Percentiles rank a stretch among this genome's conserved stretches.
These are phyloP conservation scores for Starmerella bombicola DNA, from an alignment of 805 yeast species.

Conservation along the genomic window DNA sequence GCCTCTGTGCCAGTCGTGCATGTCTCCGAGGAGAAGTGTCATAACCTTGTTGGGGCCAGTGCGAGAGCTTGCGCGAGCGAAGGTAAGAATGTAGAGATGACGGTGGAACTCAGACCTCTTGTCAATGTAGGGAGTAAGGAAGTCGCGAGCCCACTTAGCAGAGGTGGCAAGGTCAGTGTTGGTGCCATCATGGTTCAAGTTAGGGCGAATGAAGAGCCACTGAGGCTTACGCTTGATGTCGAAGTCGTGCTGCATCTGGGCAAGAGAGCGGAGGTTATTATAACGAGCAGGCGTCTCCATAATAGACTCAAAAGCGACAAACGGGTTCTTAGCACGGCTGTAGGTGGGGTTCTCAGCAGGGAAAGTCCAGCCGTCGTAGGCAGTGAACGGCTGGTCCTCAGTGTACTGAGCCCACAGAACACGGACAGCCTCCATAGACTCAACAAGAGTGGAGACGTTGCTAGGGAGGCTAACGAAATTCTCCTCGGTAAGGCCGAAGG, in stretches of 20 bases:
- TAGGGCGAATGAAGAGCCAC: constrained; percentile 43
- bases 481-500: constrained; percentile 38
- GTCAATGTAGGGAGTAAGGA: constrained; percentile 33
- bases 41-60: constrained; percentile 35
- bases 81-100: constrained; percentile 38
- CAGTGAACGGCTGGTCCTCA: constrained; percentile 42
- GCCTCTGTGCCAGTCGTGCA: constrained; percentile 34
- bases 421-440: constrained; percentile 35
- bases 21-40: constrained; percentile 38
- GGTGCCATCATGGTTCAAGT: constrained; percentile 43
- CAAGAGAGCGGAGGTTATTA: constrained; percentile 38
- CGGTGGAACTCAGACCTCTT: constrained; percentile 36
- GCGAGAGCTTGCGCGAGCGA: constrained; percentile 39
- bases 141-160: constrained; percentile 36
- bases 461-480: constrained; percentile 35
- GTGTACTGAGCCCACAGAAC: constrained; percentile 45
- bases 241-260: constrained; percentile 34
- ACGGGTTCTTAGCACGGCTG: constrained; percentile 42
- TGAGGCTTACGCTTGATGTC: constrained; percentile 36
- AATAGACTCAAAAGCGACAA: constrained; percentile 34
- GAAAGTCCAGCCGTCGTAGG: constrained; percentile 38
- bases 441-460: constrained; percentile 38
- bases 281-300: constrained; percentile 29
- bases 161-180: constrained; percentile 37
- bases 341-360: constrained; percentile 34